Conservation (phyloP, 192 early-diverging fungal genomes). For the Umbelopsis ramanniana region DNA sequence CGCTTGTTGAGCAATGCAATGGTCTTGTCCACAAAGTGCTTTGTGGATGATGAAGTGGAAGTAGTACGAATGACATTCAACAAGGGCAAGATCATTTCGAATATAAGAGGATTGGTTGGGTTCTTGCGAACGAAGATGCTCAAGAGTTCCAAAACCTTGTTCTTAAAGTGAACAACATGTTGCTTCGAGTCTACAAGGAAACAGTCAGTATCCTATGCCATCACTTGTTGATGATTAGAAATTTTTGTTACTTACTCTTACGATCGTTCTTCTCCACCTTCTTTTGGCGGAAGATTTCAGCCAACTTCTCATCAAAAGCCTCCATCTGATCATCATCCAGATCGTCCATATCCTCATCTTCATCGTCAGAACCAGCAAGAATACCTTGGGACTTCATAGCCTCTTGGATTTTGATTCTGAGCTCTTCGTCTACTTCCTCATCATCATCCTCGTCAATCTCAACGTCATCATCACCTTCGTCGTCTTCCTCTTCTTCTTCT, state of each 20-base stretch:
- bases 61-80: constrained; percentile 63
- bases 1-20: constrained; percentile 63
- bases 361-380: constrained; percentile 58
- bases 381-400: constrained; percentile 65
- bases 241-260: constrained; percentile 54
- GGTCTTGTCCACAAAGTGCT: constrained; percentile 74
- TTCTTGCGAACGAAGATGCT: constrained; percentile 76
- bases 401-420: constrained; percentile 70
- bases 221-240: neutral
- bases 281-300: constrained; percentile 88
- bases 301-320: constrained; percentile 88
- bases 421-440: constrained; percentile 72
- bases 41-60: constrained; percentile 55
- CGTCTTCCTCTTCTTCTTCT: constrained; percentile 41
- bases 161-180: constrained; percentile 86
- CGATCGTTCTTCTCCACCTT: constrained; percentile 80
- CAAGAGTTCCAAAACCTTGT: constrained; percentile 83
- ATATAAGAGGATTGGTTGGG: constrained; percentile 68
- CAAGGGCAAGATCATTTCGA: constrained; percentile 74
- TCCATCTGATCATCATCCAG: constrained; percentile 51
- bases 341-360: constrained; percentile 39
- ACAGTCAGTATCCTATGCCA: neutral
- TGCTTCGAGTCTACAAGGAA: constrained; percentile 66
- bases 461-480: constrained; percentile 25
- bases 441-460: constrained; percentile 45